phyloP scores from a whole-genome alignment of 2,329 filamentous ascomycete genomes.

The Epichloe glyceriae region DNA sequence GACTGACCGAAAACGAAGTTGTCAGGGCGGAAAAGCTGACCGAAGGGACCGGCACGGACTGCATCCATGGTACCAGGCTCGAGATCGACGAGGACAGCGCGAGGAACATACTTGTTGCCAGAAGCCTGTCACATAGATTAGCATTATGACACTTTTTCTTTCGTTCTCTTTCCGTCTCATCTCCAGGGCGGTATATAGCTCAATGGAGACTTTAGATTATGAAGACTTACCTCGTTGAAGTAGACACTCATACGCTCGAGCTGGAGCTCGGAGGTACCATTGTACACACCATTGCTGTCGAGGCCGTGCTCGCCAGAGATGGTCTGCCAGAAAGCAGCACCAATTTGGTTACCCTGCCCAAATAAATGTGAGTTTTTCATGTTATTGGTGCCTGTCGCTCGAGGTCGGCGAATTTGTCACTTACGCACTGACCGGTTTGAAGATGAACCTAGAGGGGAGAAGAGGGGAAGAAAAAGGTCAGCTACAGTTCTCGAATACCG shows the following conservation, averaged over 20 bases:
- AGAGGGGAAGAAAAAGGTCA: slow-evolving; percentile 38
- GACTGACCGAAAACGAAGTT: slow-evolving; percentile 99
- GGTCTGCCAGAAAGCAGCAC: slow-evolving; percentile 98
- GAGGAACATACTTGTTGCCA: slow-evolving; percentile 97
- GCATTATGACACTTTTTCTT: neutral
- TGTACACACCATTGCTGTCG: slow-evolving; percentile 97
- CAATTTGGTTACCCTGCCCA: slow-evolving; percentile 95
- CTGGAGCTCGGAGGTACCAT: slow-evolving; percentile 95
- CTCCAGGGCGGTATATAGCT: neutral
- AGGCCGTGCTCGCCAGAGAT: slow-evolving; percentile 91
- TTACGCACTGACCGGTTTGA: slow-evolving; percentile 98
- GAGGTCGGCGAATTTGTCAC: slow-evolving; percentile 15
- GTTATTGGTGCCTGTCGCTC: neutral
- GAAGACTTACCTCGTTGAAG: slow-evolving; percentile 70
- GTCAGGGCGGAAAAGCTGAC: slow-evolving; percentile 97
- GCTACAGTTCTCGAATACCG: slow-evolving; percentile 19
- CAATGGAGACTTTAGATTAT: neutral
- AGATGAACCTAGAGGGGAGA: slow-evolving; percentile 79
- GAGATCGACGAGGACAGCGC: slow-evolving; percentile 96
- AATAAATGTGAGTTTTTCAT: slow-evolving; percentile 23
- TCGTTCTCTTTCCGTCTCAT: neutral
- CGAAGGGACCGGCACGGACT: slow-evolving; percentile 93
- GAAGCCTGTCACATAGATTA: slow-evolving; percentile 48
- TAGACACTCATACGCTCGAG: slow-evolving; percentile 99
- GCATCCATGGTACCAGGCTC: slow-evolving; percentile 99